A percentile compares a stretch with the other conserved stretches of the same genome.
These are phyloP conservation scores for Tylopilus intermedius DNA, from an alignment of 768 basidiomycete species.

Conservation along the genomic window DNA sequence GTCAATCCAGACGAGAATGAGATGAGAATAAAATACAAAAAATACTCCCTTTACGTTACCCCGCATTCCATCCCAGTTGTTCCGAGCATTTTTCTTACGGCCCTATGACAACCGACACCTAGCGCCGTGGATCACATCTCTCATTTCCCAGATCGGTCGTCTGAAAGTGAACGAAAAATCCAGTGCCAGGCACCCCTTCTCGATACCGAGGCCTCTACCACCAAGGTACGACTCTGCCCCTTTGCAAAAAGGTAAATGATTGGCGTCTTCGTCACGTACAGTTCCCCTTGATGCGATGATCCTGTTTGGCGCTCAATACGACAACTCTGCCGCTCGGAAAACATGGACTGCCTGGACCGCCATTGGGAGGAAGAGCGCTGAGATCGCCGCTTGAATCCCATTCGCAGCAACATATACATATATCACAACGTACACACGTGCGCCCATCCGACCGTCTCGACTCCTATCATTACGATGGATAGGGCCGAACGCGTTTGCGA, in stretches of 20 bases:
- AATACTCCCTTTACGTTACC: not conserved
- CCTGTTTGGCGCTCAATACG: not conserved
- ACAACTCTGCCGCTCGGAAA: not conserved
- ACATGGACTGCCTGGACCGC: not conserved
- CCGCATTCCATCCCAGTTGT: not conserved
- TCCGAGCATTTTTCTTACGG: too few relatives aligned
- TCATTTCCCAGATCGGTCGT: too few relatives aligned
- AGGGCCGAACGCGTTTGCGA: not conserved
- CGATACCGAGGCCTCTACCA: not conserved
- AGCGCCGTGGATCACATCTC: not conserved
- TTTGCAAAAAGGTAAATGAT: slow-evolving; percentile 16
- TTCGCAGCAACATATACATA: not conserved
- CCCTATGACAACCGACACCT: not conserved
- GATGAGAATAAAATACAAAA: too few relatives aligned
- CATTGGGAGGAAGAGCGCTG: not conserved
- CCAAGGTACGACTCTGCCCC: slow-evolving; percentile 1
- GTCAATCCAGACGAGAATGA: too few relatives aligned
- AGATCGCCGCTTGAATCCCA: not conserved
- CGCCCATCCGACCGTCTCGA: not conserved
- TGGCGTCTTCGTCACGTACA: slow-evolving; percentile 7
- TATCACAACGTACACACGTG: not conserved
- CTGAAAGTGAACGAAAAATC: too few relatives aligned
- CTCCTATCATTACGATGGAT: not conserved
- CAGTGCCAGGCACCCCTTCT: not conserved
- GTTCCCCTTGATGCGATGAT: slow-evolving; percentile 8